A percentile compares a stretch with the other conserved stretches of the same genome.
Evolutionary conservation across 2,329 filamentous ascomycete genomes (phyloP).

Genomic region (Aspergillus flavus): DNA sequence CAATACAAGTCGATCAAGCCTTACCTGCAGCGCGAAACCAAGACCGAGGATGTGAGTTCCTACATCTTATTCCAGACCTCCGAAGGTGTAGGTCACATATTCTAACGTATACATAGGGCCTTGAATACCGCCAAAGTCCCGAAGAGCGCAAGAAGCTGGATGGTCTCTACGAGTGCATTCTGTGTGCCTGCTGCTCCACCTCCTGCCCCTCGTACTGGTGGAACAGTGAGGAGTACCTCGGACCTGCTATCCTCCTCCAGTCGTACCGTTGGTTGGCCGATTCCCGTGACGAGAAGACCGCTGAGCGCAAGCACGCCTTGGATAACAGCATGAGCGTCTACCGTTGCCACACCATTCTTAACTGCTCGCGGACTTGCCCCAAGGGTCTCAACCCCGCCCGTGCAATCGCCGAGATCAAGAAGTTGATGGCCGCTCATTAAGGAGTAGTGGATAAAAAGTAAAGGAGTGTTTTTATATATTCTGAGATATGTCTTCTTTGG

Average conservation of each 20-base stretch:
- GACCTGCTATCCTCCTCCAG: constrained; percentile 93
- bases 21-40: constrained; percentile 89
- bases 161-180: constrained; percentile 97
- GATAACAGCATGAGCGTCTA: constrained; percentile 99
- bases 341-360: constrained; percentile 98
- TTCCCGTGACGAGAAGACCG: constrained; percentile 86
- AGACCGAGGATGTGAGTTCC: constrained; percentile 73
- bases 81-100: background rate
- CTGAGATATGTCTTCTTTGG: constrained; percentile 17
- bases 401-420: constrained; percentile 98
- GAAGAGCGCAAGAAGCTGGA: constrained; percentile 95
- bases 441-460: constrained; percentile 15
- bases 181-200: constrained; percentile 98
- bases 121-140: constrained; percentile 87
- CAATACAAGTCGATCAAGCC: constrained; percentile 99
- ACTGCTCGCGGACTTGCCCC: constrained; percentile 96
- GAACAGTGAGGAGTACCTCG: constrained; percentile 98
- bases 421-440: constrained; percentile 71
- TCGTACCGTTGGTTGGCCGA: constrained; percentile 98
- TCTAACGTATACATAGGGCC: constrained; percentile 62
- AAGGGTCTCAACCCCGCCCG: constrained; percentile 96
- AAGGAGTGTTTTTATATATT: constrained; percentile 18
- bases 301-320: constrained; percentile 83
- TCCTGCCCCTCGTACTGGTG: constrained; percentile 99
- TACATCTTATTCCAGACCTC: background rate